These are phyloP conservation scores for Besnoitia besnoiti DNA, from an alignment of 169 alveolate genomes.

Conservation along the genomic window DNA sequence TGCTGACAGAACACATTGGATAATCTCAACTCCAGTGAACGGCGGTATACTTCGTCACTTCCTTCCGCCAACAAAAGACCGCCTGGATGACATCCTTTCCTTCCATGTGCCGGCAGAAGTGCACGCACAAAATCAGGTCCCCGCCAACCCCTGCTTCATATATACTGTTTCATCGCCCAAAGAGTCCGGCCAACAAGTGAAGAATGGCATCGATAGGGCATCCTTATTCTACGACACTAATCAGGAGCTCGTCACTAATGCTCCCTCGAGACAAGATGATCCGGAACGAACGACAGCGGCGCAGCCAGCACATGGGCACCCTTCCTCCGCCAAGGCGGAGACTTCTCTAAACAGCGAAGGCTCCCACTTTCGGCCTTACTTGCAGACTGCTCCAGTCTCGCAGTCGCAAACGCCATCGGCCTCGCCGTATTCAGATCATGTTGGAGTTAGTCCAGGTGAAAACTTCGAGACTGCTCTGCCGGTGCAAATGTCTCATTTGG, in stretches of 20 bases:
- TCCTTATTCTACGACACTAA: not conserved
- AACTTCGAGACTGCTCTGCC: not conserved
- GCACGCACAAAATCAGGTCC: not conserved
- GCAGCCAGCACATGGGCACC: not conserved
- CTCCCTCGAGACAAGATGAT: not conserved
- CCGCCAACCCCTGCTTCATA: not conserved
- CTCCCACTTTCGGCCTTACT: not conserved
- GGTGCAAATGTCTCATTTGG: not conserved
- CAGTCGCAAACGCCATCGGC: not conserved
- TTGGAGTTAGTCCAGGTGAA: not conserved
- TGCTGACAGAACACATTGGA: not conserved
- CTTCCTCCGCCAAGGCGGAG: not conserved
- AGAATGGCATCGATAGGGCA: not conserved
- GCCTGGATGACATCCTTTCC: conserved; percentile 8
- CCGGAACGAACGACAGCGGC: not conserved
- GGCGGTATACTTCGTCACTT: not conserved
- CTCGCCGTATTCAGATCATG: not conserved
- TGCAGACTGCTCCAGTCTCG: not conserved
- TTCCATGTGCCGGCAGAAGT: not conserved
- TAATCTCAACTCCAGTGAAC: conserved; percentile 10
- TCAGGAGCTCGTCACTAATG: not conserved
- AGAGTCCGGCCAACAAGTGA: not conserved
- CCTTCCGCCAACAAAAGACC: not conserved
- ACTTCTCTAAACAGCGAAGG: not conserved
- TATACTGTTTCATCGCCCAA: too few relatives aligned